phyloP scores from a whole-genome alignment of 306 rosid genomes.

The Cucurbita maxima region DNA sequence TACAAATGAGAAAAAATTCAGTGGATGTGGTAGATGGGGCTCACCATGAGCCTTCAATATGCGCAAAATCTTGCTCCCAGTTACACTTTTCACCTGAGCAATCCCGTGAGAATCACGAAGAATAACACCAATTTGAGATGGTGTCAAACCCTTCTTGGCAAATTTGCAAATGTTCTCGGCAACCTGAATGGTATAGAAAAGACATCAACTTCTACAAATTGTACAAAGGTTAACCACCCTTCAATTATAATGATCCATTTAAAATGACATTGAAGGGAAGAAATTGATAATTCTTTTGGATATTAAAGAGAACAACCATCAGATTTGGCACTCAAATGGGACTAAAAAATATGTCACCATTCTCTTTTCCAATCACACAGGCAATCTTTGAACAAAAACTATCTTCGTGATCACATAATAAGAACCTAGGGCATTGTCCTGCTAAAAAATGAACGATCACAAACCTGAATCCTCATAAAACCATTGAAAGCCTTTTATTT shows the following conservation, averaged over 20 bases:
- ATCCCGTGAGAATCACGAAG: slow-evolving; percentile 79
- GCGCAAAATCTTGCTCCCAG: slow-evolving; percentile 68
- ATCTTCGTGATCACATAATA: neutral
- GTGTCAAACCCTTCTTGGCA: slow-evolving; percentile 82
- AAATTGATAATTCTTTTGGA: neutral
- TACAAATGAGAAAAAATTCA: neutral
- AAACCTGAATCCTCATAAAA: neutral
- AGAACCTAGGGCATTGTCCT: neutral
- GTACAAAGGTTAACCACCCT: neutral
- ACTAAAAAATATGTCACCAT: neutral
- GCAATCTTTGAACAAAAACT: neutral
- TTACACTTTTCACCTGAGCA: slow-evolving; percentile 60
- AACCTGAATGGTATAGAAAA: slow-evolving; percentile 22
- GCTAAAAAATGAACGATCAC: neutral
- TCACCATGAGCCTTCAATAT: slow-evolving; percentile 72
- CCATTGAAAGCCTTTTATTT: neutral
- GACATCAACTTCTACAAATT: neutral
- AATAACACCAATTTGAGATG: slow-evolving; percentile 92
- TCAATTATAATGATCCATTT: no score
- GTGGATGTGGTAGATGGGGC: neutral
- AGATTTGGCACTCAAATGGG: neutral
- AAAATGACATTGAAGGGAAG: neutral
- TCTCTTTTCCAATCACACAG: no score
- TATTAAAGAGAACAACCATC: neutral
- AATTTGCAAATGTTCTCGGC: slow-evolving; percentile 76